Evolutionary conservation across 257 asterid genomes (phyloP).

Genomic region (Misopates orontium): DNA sequence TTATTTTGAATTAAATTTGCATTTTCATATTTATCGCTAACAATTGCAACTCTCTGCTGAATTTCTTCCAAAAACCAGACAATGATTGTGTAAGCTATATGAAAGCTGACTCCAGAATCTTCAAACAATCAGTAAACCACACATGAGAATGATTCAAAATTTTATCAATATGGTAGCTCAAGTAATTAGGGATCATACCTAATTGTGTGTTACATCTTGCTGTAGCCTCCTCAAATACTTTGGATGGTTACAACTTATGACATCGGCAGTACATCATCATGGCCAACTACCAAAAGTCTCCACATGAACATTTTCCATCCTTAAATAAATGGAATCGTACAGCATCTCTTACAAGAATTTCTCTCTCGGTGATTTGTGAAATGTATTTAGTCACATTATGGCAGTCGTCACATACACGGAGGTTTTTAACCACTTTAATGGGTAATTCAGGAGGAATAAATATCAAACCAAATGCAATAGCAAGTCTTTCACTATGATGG

Average conservation of each 20-base stretch:
- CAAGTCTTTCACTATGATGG: constrained; percentile 76
- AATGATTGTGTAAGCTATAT: background rate
- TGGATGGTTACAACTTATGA: too few relatives aligned
- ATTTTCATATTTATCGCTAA: background rate
- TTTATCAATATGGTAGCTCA: background rate
- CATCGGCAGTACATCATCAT: too few relatives aligned
- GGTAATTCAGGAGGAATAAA: constrained; percentile 50
- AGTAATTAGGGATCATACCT: constrained; percentile 1
- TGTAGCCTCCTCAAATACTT: too few relatives aligned
- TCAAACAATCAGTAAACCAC: background rate
- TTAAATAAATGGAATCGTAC: constrained; percentile 59
- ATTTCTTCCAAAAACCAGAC: background rate
- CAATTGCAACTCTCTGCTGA: background rate
- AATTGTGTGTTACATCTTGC: constrained; percentile 6
- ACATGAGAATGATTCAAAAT: background rate
- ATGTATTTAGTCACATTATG: constrained; percentile 63
- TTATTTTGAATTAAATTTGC: background rate
- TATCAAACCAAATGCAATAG: constrained; percentile 71
- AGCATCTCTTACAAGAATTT: constrained; percentile 63
- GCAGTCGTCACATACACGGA: constrained; percentile 64
- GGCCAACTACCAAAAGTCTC: constrained; percentile 60
- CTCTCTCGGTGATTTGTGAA: constrained; percentile 51
- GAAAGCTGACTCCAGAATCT: background rate
- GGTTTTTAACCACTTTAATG: constrained; percentile 67
- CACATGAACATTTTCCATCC: constrained; percentile 70